Evolutionary conservation across 345 rosid species (phyloP), one percentile per base, ranked within the genome.

Genomic region (rapeseed (Brassica napus)): DNA sequence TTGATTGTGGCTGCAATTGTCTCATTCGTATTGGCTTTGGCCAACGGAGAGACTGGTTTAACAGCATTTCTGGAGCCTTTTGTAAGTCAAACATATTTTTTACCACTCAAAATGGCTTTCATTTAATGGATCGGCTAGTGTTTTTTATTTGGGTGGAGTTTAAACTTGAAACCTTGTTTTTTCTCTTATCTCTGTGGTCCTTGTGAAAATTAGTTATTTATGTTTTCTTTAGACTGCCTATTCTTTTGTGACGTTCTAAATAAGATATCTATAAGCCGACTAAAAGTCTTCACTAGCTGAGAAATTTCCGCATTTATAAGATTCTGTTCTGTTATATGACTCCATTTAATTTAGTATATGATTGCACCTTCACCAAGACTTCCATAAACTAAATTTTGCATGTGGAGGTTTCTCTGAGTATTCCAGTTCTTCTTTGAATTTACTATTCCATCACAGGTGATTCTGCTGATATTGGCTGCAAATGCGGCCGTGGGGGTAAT

Each of bases 401-500:
- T 24, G 58, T 65, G 70, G 23, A 59, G 71, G 39, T 60, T 39
- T 60, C 1, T 65, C 73, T 68, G 26, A 67, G 37, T 64, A 63
- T 74, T 68, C 15, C 37, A 35, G 28, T 64, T 54, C 73, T 44
- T 44, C 80, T 65, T 18, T 73, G 47, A 61, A 28, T 23, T 55
- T 74, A 63, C 7, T 49, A 49, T 49, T 49, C 57, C 18, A 52
- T 12, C 74, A 35, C 87, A 95, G 98, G 99, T 95, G 44, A 95
- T 95, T 82, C 85, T 95, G 70, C 82, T 95, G 83, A 93, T 95
- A 87, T 87, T 95, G 87, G 99, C 98, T 83, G 99, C 98, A 84
- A 95, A 95, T 90, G 98, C 99, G 35, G 94, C 98, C 1, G 99
- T 95, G 8, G 98, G 98, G 57, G 97, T 95, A 59, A 95, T 95